Conservation (phyloP, 192 early-diverging fungal genomes). For the Linnemannia schmuckeri region DNA sequence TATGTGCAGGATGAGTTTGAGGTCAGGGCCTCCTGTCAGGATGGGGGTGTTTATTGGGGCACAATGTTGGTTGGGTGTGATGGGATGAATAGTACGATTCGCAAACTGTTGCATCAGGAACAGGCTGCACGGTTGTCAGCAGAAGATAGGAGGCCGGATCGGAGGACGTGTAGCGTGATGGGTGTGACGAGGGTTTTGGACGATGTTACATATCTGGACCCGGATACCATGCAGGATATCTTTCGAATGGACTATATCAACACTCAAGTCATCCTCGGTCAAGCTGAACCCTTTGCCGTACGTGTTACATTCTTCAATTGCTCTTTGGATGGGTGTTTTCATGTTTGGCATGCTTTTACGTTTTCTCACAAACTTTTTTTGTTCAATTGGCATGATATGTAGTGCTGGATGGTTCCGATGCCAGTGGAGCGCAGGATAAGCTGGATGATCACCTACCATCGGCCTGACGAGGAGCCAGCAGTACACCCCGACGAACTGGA, state of each 20-base stretch:
- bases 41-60: constrained; percentile 3
- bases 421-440: constrained; percentile 5
- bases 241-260: constrained; percentile 3
- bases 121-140: background rate
- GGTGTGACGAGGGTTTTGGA: background rate
- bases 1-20: constrained; percentile 4
- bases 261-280: constrained; percentile 18
- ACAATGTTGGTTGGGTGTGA: constrained; percentile 14
- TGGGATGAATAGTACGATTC: background rate
- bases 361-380: background rate
- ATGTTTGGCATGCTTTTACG: background rate
- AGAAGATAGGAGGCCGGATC: background rate
- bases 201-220: background rate
- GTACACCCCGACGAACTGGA: background rate
- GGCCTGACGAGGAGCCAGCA: background rate
- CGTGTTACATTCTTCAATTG: background rate
- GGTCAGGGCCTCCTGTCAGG: constrained; percentile 18
- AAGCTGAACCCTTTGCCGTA: constrained; percentile 11
- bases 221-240: background rate
- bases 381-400: background rate
- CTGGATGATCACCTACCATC: constrained; percentile 20
- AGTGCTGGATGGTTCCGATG: constrained; percentile 17
- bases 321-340: background rate
- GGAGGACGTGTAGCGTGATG: background rate
- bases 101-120: constrained; percentile 9